phyloP scores from a whole-genome alignment of 305 asterid genomes.

The Fraxinus nigra region DNA sequence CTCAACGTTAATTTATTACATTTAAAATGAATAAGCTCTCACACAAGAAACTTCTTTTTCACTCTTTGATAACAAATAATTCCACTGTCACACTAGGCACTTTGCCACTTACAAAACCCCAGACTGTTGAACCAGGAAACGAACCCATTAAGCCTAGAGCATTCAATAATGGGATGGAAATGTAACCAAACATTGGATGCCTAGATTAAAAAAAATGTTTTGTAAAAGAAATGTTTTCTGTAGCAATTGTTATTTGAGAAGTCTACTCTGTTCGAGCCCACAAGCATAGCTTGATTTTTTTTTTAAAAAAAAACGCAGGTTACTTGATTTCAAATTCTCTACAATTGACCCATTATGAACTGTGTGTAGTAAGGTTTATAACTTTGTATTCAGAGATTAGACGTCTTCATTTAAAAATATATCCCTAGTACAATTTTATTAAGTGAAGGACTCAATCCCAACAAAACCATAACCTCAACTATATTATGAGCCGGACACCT shows the following conservation, averaged over 20 bases:
- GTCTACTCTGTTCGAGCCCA: background rate
- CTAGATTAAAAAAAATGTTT: slow-evolving; percentile 1
- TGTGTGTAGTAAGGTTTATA: background rate
- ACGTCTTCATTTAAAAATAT: background rate
- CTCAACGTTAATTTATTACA: background rate
- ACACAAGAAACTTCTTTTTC: background rate
- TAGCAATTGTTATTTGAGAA: background rate
- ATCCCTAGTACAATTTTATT: background rate
- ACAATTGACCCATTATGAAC: background rate
- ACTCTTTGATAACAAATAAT: background rate
- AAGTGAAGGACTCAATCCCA: background rate
- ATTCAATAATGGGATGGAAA: slow-evolving; percentile 6
- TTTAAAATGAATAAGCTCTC: background rate
- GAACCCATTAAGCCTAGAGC: slow-evolving; percentile 4
- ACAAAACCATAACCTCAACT: background rate
- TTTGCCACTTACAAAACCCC: background rate
- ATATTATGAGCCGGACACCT: background rate
- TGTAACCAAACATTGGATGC: background rate
- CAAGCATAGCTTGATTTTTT: background rate
- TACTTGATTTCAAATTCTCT: background rate
- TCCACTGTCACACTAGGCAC: background rate
- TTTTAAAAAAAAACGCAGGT: background rate
- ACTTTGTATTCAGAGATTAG: background rate
- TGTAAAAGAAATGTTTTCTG: slow-evolving; percentile 13
- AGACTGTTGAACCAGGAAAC: background rate